These are phyloP conservation scores for Nakazawaea pomicola DNA, from an alignment of 805 yeast genomes.

Conservation along the genomic window DNA sequence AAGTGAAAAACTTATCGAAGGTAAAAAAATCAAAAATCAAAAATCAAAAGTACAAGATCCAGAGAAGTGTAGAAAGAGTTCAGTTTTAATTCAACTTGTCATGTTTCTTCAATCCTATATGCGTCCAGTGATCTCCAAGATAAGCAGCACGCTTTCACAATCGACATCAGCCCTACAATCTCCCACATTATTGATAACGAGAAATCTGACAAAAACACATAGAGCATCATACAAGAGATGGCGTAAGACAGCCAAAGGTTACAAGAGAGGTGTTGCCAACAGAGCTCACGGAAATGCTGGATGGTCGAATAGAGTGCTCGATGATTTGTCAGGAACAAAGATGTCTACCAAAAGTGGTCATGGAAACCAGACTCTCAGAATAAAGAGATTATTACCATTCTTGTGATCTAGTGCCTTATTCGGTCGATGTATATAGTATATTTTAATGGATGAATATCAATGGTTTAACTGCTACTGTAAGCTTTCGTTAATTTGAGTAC, in stretches of 20 bases:
- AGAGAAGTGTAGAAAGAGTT: not conserved
- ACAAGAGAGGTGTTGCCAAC: slow-evolving; percentile 71
- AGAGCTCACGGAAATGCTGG: slow-evolving; percentile 93
- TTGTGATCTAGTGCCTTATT: no score
- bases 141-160: slow-evolving; percentile 4
- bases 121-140: slow-evolving; percentile 6
- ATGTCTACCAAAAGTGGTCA: slow-evolving; percentile 45
- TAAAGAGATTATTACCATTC: slow-evolving; percentile 51
- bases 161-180: slow-evolving; percentile 10
- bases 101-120: slow-evolving; percentile 5
- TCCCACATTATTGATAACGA: slow-evolving; percentile 14
- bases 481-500: no score
- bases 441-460: no score
- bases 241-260: slow-evolving; percentile 63
- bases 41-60: not conserved
- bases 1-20: not conserved
- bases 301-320: slow-evolving; percentile 61
- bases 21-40: not conserved
- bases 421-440: no score
- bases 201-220: slow-evolving; percentile 63
- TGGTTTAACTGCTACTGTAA: no score
- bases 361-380: slow-evolving; percentile 51
- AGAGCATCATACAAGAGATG: slow-evolving; percentile 86
- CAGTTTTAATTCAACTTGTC: not conserved
- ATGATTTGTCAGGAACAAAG: slow-evolving; percentile 55